phyloP scores from a whole-genome alignment of 2,329 filamentous ascomycete species.

The Metarhizium rileyi region DNA sequence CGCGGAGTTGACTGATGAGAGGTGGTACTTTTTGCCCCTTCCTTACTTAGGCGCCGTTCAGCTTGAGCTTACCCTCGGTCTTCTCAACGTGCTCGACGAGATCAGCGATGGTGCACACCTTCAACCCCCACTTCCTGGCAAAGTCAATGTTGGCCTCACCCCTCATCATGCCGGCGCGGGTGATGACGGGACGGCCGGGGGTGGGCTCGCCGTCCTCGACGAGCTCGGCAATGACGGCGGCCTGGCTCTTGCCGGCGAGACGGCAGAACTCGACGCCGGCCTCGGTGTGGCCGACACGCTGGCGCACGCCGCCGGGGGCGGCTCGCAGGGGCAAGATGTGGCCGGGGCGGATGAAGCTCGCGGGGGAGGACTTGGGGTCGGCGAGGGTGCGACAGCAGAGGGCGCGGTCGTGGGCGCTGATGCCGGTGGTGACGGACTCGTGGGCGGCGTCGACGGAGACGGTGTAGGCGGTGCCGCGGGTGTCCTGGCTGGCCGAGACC shows the following conservation, averaged over 20 bases:
- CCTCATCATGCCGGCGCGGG: constrained; percentile 78
- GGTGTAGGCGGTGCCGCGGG: constrained; percentile 87
- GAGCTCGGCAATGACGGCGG: constrained; percentile 82
- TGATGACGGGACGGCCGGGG: constrained; percentile 54
- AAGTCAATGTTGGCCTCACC: constrained; percentile 82
- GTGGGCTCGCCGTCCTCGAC: constrained; percentile 76
- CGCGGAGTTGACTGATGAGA: no score
- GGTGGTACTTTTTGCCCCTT: not conserved
- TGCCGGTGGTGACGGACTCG: constrained; percentile 72
- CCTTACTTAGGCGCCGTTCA: constrained; percentile 21
- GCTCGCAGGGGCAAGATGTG: constrained; percentile 84
- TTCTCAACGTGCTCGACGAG: constrained; percentile 71
- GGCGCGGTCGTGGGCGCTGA: constrained; percentile 78
- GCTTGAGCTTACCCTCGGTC: constrained; percentile 51
- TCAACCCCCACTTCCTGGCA: constrained; percentile 78
- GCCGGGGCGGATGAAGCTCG: constrained; percentile 69
- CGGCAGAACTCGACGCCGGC: constrained; percentile 85
- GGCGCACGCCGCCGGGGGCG: constrained; percentile 67
- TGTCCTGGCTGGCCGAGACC: constrained; percentile 67
- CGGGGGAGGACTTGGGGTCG: constrained; percentile 44
- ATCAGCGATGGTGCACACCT: constrained; percentile 92
- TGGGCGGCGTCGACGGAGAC: constrained; percentile 74
- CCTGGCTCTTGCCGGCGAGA: constrained; percentile 66
- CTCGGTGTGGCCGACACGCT: constrained; percentile 81
- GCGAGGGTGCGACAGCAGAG: constrained; percentile 74